Evolutionary conservation across 352 stramenopile genomes (phyloP).

Genomic region (Albugo laibachii): DNA sequence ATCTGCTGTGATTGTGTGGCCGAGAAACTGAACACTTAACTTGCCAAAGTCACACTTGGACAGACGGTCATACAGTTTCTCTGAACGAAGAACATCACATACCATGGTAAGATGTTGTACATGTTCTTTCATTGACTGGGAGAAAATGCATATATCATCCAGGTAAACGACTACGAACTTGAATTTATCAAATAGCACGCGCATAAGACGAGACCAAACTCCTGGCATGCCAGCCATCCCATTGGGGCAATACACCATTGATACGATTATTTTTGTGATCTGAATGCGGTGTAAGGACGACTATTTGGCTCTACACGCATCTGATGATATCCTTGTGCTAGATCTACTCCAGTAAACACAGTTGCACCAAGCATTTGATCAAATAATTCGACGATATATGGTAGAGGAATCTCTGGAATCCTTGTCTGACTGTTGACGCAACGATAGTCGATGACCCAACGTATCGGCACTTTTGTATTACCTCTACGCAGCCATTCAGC

Average conservation of each 20-base stretch:
- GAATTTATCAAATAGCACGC: constrained; percentile 1
- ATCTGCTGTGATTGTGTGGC: constrained; percentile 8
- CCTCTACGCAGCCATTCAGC: constrained; percentile 4
- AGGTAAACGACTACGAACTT: background rate
- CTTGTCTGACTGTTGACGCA: constrained; percentile 7
- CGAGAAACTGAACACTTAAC: constrained; percentile 9
- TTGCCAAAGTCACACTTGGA: constrained; percentile 7
- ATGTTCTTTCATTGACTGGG: background rate
- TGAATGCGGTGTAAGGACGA: constrained; percentile 2
- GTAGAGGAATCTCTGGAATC: constrained; percentile 8
- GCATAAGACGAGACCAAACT: constrained; percentile 4
- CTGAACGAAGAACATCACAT: constrained; percentile 1
- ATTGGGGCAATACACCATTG: background rate
- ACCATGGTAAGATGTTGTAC: background rate
- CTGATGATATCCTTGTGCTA: constrained; percentile 5
- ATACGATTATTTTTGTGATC: background rate
- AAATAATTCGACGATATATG: constrained; percentile 11
- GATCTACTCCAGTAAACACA: constrained; percentile 2
- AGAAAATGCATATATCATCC: constrained; percentile 2
- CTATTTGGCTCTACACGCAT: constrained; percentile 1
- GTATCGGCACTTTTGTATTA: background rate
- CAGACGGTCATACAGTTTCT: background rate
- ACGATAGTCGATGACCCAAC: constrained; percentile 8
- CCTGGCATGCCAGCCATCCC: constrained; percentile 1
- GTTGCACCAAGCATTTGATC: constrained; percentile 2